These are phyloP conservation scores for Exophiala mesophila DNA, from an alignment of 2,329 filamentous ascomycete species.

Conservation along the genomic window DNA sequence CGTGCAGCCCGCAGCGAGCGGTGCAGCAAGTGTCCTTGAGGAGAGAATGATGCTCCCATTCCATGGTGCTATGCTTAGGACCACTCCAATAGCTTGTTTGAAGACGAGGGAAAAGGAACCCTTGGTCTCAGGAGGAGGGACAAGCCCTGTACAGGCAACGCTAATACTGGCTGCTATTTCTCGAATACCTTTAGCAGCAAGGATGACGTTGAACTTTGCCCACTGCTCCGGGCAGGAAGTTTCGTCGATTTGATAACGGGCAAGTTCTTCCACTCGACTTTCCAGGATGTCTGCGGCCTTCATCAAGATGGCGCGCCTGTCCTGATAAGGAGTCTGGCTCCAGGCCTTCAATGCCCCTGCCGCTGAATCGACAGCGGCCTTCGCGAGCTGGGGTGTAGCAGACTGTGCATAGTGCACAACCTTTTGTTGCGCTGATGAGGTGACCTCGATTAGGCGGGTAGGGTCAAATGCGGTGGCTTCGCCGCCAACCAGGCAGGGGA, in stretches of 20 bases:
- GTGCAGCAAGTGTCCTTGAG: not conserved
- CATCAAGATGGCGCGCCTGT: slow-evolving; percentile 55
- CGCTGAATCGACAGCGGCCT: slow-evolving; percentile 1
- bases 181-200: slow-evolving; percentile 1
- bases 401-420: slow-evolving; percentile 5
- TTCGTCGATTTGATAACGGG: slow-evolving; percentile 54
- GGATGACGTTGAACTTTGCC: slow-evolving; percentile 6
- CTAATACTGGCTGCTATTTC: slow-evolving; percentile 3
- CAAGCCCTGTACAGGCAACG: not conserved
- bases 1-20: slow-evolving; percentile 58
- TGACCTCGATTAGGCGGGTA: slow-evolving; percentile 2
- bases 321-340: slow-evolving; percentile 55
- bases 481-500: slow-evolving; percentile 5
- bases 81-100: slow-evolving; percentile 28
- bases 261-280: slow-evolving; percentile 55
- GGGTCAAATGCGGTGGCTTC: not conserved
- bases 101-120: not conserved
- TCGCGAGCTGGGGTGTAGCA: not conserved
- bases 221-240: slow-evolving; percentile 31
- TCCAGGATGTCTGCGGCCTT: slow-evolving; percentile 61
- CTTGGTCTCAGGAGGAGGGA: slow-evolving; percentile 1
- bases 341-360: slow-evolving; percentile 61
- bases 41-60: slow-evolving; percentile 2
- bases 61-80: slow-evolving; percentile 8
- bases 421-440: slow-evolving; percentile 1